Percentiles rank a stretch among this genome's conserved stretches.
These are phyloP conservation scores for Lactarius sp. DNA, from an alignment of 768 basidiomycete genomes.

Conservation along the genomic window DNA sequence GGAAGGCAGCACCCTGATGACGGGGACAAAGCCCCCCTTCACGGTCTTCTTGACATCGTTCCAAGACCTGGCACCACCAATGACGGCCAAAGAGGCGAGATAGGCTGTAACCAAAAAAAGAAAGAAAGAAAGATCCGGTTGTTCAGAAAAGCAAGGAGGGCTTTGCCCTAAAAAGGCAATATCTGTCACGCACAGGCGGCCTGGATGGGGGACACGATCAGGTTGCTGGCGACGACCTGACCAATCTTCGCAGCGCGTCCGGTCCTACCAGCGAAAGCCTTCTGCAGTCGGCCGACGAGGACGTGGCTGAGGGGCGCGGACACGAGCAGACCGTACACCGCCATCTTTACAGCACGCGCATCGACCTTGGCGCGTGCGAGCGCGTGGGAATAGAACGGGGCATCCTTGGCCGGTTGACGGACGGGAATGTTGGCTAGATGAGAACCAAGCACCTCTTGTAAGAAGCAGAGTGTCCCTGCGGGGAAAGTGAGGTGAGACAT, in stretches of 20 bases:
- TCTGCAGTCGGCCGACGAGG: slow-evolving; percentile 69
- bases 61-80: slow-evolving; percentile 68
- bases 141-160: too few relatives aligned
- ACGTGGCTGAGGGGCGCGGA: slow-evolving; percentile 78
- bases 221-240: slow-evolving; percentile 71
- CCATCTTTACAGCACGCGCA: slow-evolving; percentile 76
- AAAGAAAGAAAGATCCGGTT: not conserved
- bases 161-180: not conserved
- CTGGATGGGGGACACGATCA: slow-evolving; percentile 74
- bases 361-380: slow-evolving; percentile 59
- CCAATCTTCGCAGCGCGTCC: slow-evolving; percentile 56
- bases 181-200: slow-evolving; percentile 46
- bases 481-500: not conserved
- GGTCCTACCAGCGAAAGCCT: slow-evolving; percentile 69
- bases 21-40: slow-evolving; percentile 65
- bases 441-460: slow-evolving; percentile 80
- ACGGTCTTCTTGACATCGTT: slow-evolving; percentile 64
- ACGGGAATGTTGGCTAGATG: slow-evolving; percentile 60
- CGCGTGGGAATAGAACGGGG: slow-evolving; percentile 46
- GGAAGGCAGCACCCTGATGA: slow-evolving; percentile 50
- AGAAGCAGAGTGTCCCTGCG: slow-evolving; percentile 38
- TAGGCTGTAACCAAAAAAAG: slow-evolving; percentile 43
- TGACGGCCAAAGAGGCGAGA: slow-evolving; percentile 76
- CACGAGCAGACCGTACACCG: slow-evolving; percentile 73
- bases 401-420: slow-evolving; percentile 46